A percentile compares a stretch with the other conserved stretches of the same genome.
Conservation (phyloP, 2,329 filamentous ascomycete species). For the Parastagonospora avenae region DNA sequence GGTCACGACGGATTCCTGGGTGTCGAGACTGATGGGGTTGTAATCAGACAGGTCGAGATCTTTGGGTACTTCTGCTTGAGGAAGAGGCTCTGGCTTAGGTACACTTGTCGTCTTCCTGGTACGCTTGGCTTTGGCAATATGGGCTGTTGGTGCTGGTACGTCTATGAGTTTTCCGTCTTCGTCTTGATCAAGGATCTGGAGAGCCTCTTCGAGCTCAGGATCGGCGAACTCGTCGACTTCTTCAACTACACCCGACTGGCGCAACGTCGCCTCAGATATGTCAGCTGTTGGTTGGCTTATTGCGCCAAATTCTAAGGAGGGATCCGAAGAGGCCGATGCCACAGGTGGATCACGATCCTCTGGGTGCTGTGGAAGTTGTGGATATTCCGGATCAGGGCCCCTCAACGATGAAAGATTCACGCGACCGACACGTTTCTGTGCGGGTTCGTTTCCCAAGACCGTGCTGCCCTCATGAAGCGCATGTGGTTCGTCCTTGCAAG, state of each 20-base stretch:
- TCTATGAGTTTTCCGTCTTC: conserved; percentile 10
- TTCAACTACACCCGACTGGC: background rate
- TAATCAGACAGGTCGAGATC: background rate
- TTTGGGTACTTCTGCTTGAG: background rate
- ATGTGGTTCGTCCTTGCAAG: background rate
- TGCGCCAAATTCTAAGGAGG: background rate
- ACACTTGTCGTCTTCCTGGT: background rate
- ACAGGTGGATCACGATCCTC: background rate
- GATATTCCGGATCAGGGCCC: conserved; percentile 21
- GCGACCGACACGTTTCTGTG: conserved; percentile 24
- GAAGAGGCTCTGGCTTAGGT: background rate
- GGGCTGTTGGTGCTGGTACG: too few species aligned
- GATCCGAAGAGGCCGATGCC: too few species aligned
- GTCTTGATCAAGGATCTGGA: background rate
- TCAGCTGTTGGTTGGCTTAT: background rate
- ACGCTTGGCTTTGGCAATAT: background rate
- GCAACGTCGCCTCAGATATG: background rate
- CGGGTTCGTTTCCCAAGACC: background rate
- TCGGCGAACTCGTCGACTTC: conserved; percentile 29
- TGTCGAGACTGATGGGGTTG: background rate
- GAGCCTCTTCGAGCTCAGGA: conserved; percentile 21
- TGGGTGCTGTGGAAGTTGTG: conserved; percentile 10
- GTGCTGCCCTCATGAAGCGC: background rate
- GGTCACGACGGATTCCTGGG: background rate
- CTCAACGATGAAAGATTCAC: conserved; percentile 19